phyloP scores from a whole-genome alignment of 345 rosid genomes.

The Salix udensis region DNA sequence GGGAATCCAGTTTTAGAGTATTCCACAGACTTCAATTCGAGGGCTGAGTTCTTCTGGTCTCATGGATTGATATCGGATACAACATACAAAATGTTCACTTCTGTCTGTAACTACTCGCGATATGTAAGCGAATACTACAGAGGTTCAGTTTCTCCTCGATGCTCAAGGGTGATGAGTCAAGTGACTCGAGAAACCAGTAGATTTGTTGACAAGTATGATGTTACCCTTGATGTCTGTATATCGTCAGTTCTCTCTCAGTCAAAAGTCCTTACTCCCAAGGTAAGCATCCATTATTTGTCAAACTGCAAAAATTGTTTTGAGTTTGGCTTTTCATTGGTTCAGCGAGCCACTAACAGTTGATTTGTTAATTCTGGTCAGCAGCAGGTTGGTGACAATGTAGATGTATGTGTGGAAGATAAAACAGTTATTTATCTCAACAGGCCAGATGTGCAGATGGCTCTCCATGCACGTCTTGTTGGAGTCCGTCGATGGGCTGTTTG shows the following conservation, averaged over 20 bases:
- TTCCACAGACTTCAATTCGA: conserved; percentile 79
- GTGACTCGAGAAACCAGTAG: conserved; percentile 79
- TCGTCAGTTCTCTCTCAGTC: conserved; percentile 79
- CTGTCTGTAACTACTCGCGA: conserved; percentile 81
- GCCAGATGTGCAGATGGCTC: conserved; percentile 82
- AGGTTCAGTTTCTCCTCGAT: conserved; percentile 63
- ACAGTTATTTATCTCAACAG: conserved; percentile 83
- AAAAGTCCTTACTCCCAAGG: conserved; percentile 63
- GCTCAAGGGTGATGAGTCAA: conserved; percentile 83
- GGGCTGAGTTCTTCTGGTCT: conserved; percentile 98
- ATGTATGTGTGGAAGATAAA: conserved; percentile 96
- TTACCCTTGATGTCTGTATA: conserved; percentile 90
- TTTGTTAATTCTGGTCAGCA: conserved; percentile 22
- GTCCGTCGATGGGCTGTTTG: conserved; percentile 77
- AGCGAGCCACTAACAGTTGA: conserved; percentile 1
- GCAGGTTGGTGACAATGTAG: conserved; percentile 73
- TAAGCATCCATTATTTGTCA: conserved; percentile 22
- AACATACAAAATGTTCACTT: conserved; percentile 79
- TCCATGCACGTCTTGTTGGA: conserved; percentile 85
- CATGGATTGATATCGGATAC: conserved; percentile 92
- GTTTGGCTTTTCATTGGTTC: not conserved
- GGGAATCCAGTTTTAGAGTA: conserved; percentile 94
- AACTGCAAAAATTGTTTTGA: not conserved
- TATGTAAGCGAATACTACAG: conserved; percentile 85
- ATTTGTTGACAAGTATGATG: conserved; percentile 91